These are phyloP conservation scores for Stereocaulon alpinum DNA, from an alignment of 495 filamentous ascomycete species.

Conservation along the genomic window DNA sequence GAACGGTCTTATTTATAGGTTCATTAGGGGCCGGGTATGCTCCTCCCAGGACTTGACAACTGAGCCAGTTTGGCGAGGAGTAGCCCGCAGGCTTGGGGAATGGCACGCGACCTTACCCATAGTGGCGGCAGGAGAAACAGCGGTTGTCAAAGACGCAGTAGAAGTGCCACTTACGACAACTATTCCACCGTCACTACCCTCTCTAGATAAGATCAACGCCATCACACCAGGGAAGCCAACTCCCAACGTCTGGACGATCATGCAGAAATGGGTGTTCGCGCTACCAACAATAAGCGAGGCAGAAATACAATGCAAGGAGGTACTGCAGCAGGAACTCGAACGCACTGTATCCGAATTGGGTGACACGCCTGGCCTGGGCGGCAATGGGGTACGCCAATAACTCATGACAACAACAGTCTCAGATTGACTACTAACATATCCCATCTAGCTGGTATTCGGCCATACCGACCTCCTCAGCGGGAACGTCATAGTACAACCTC, in stretches of 20 bases:
- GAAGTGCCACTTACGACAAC: constrained; percentile 7
- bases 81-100: constrained; percentile 72
- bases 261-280: constrained; percentile 90
- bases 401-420: not conserved
- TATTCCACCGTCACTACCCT: not conserved
- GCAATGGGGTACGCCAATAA: constrained; percentile 50
- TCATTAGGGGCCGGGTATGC: constrained; percentile 69
- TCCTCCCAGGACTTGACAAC: constrained; percentile 66
- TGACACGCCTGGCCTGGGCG: constrained; percentile 60
- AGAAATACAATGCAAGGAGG: constrained; percentile 53
- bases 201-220: constrained; percentile 31
- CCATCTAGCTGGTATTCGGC: constrained; percentile 66
- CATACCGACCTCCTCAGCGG: constrained; percentile 93
- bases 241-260: constrained; percentile 83
- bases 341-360: constrained; percentile 58
- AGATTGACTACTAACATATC: constrained; percentile 21
- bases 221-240: constrained; percentile 52
- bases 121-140: constrained; percentile 5
- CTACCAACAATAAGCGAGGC: constrained; percentile 60
- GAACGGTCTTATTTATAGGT: constrained; percentile 92
- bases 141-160: constrained; percentile 26
- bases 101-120: constrained; percentile 80
- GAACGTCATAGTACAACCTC: constrained; percentile 82
- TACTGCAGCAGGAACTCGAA: constrained; percentile 65
- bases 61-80: constrained; percentile 63